phyloP scores from a whole-genome alignment of 2,329 filamentous ascomycete species.

The Pleomassaria siparia region DNA sequence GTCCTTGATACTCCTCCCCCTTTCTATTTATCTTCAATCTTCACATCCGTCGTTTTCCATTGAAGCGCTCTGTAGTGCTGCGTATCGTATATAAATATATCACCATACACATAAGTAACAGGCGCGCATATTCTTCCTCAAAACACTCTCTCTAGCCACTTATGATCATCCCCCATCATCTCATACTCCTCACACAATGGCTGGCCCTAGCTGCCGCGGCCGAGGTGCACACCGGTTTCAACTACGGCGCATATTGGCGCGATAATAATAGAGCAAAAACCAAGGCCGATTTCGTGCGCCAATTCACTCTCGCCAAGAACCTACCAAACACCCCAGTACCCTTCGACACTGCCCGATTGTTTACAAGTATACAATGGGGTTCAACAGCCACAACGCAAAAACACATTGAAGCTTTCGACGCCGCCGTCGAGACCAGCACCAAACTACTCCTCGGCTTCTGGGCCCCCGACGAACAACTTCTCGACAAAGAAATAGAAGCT shows the following conservation, averaged over 20 bases:
- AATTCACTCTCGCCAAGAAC: slow-evolving; percentile 25
- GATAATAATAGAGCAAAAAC: slow-evolving; percentile 17
- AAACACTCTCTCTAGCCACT: no score
- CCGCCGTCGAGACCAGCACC: slow-evolving; percentile 35
- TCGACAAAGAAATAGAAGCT: slow-evolving; percentile 31
- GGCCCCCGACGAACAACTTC: slow-evolving; percentile 15
- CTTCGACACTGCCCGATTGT: slow-evolving; percentile 70
- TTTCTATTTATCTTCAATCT: not conserved
- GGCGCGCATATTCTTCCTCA: no score
- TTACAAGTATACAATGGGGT: slow-evolving; percentile 59
- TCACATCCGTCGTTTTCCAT: not conserved
- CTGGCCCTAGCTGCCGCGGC: slow-evolving; percentile 9
- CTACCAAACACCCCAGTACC: slow-evolving; percentile 46
- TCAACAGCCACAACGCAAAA: slow-evolving; percentile 46
- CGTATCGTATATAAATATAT: no score
- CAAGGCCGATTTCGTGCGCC: slow-evolving; percentile 23
- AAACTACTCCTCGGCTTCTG: slow-evolving; percentile 38
- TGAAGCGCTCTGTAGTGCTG: no score
- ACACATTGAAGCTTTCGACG: slow-evolving; percentile 55
- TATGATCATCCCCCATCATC: not conserved
- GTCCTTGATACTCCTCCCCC: no score
- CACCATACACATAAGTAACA: no score
- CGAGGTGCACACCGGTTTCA: slow-evolving; percentile 31
- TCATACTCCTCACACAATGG: not conserved
- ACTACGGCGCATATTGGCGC: slow-evolving; percentile 31